Percentiles rank a stretch among this genome's conserved stretches.
phyloP scores from a whole-genome alignment of 345 rosid genomes.

The Heritiera fomes region DNA sequence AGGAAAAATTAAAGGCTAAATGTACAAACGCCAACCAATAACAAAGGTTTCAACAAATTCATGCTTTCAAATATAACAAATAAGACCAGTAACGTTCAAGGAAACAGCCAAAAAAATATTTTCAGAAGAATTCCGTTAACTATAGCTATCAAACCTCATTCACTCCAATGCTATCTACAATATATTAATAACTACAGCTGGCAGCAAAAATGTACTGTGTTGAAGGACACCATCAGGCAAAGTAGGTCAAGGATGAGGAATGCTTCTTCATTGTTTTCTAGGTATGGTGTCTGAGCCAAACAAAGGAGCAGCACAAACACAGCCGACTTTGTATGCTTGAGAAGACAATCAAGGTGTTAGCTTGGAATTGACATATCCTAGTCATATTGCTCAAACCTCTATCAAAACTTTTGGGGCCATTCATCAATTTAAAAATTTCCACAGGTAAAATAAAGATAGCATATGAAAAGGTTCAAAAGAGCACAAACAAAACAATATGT shows the following conservation, averaged over 20 bases:
- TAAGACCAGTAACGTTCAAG: not conserved
- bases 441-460: not conserved
- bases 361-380: constrained; percentile 8
- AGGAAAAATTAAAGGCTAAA: constrained; percentile 15
- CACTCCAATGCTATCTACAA: not conserved
- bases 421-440: not conserved
- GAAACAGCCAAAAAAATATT: not conserved
- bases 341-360: constrained; percentile 23
- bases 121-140: not conserved
- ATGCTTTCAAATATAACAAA: not conserved
- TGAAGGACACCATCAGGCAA: constrained; percentile 72
- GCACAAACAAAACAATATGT: not conserved
- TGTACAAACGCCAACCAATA: not conserved
- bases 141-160: not conserved
- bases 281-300: constrained; percentile 62
- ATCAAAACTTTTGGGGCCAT: not conserved
- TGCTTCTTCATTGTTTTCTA: constrained; percentile 59
- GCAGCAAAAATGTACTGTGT: constrained; percentile 52
- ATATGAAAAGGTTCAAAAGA: not conserved
- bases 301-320: constrained; percentile 69
- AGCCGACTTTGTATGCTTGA: constrained; percentile 75
- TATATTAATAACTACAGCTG: constrained; percentile 10
- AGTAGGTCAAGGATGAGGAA: constrained; percentile 70
- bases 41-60: constrained; percentile 17
- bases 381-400: not conserved